Evolutionary conservation across 257 asterid genomes (phyloP).

Genomic region (Paulownia fortunei): DNA sequence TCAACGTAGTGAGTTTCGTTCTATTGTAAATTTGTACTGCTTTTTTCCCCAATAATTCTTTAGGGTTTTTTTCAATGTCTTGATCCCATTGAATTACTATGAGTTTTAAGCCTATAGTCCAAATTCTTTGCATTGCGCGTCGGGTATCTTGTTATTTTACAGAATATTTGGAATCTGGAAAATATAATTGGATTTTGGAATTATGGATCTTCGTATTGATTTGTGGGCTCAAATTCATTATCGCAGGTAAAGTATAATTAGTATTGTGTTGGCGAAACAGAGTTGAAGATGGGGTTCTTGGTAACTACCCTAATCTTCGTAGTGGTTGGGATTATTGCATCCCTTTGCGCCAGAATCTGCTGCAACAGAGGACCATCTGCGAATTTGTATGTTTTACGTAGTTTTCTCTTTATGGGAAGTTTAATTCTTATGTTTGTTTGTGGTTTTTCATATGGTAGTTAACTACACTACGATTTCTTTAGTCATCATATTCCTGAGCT

Average conservation of each 20-base stretch:
- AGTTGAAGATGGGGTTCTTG: slow-evolving; percentile 71
- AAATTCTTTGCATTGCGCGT: not conserved
- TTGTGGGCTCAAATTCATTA: slow-evolving; percentile 11
- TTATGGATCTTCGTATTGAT: slow-evolving; percentile 31
- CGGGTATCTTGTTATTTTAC: not conserved
- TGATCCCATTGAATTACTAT: slow-evolving; percentile 28
- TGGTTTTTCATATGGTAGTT: not conserved
- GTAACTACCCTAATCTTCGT: slow-evolving; percentile 73
- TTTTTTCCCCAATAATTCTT: not conserved
- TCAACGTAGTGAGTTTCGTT: slow-evolving; percentile 14
- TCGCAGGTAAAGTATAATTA: slow-evolving; percentile 29
- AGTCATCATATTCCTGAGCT: not conserved
- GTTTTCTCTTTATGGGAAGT: not conserved
- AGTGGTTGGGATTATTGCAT: slow-evolving; percentile 75
- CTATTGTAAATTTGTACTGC: not conserved
- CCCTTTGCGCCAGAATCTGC: slow-evolving; percentile 77
- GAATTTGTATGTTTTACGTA: slow-evolving; percentile 66
- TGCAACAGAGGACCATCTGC: slow-evolving; percentile 91
- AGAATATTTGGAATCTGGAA: not conserved
- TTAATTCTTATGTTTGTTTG: not conserved
- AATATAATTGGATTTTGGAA: not conserved
- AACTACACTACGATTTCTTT: not conserved
- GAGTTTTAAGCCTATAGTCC: not conserved
- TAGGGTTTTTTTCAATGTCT: slow-evolving; percentile 18
- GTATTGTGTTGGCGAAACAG: slow-evolving; percentile 6